Conservation (phyloP, 345 rosid species). For the Sonneratia caseolaris region DNA sequence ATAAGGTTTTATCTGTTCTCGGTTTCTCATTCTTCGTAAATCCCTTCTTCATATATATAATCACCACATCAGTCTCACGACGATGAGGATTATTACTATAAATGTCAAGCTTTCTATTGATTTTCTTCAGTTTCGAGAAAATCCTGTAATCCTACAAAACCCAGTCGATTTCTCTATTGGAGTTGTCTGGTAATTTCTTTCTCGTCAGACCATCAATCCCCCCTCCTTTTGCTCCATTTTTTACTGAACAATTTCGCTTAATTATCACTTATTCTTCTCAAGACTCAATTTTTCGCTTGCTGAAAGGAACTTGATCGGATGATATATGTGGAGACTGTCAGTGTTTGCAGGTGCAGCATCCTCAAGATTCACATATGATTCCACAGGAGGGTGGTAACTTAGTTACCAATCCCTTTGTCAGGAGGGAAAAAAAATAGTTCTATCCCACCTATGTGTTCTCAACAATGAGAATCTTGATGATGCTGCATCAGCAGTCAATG, state of each 20-base stretch:
- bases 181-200: background rate
- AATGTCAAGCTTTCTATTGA: background rate
- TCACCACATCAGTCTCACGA: background rate
- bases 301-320: background rate
- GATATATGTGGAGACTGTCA: slow-evolving; percentile 18
- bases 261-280: background rate
- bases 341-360: slow-evolving; percentile 58
- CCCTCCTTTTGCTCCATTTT: background rate
- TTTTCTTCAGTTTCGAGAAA: background rate
- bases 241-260: background rate
- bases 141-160: background rate
- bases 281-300: background rate
- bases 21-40: background rate
- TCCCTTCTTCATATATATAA: background rate
- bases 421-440: no score
- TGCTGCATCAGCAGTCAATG: slow-evolving; percentile 68
- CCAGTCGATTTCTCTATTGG: background rate
- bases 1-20: background rate
- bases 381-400: background rate
- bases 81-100: background rate
- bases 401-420: background rate
- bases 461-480: slow-evolving; percentile 72
- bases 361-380: slow-evolving; percentile 55
- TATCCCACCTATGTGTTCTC: background rate
- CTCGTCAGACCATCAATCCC: background rate